Conservation (phyloP, 495 filamentous ascomycete species). For the Cryomyces antarcticus region DNA sequence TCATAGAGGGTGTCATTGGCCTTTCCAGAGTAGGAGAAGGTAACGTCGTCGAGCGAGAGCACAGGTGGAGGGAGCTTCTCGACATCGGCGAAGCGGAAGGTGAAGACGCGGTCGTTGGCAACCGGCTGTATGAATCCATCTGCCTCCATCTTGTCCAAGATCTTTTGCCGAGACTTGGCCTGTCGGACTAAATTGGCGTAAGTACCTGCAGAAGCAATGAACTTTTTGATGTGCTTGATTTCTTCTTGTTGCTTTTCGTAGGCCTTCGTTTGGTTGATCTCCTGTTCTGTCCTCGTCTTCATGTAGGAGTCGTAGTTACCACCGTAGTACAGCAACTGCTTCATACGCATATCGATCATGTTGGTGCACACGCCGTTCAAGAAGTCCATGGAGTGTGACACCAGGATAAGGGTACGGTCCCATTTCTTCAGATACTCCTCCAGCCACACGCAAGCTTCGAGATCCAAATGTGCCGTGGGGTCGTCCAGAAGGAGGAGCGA, state of each 20-base stretch:
- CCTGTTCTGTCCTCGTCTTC: conserved; percentile 87
- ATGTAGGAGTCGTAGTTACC: conserved; percentile 97
- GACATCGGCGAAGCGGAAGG: conserved; percentile 95
- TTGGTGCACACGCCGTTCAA: conserved; percentile 95
- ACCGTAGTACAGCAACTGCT: conserved; percentile 90
- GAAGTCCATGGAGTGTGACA: conserved; percentile 97
- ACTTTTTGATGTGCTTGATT: conserved; percentile 99
- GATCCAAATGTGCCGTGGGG: conserved; percentile 96
- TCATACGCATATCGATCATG: conserved; percentile 95
- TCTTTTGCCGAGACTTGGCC: conserved; percentile 98
- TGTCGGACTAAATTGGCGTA: conserved; percentile 98
- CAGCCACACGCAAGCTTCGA: conserved; percentile 98
- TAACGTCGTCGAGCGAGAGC: conserved; percentile 88
- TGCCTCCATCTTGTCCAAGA: conserved; percentile 99
- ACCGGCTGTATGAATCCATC: conserved; percentile 95
- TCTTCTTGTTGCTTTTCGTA: conserved; percentile 99
- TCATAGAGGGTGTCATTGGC: conserved; percentile 83
- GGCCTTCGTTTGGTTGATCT: conserved; percentile 95
- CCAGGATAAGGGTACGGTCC: conserved; percentile 91
- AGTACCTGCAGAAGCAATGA: conserved; percentile 98
- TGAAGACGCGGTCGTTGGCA: conserved; percentile 70
- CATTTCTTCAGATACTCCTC: conserved; percentile 99
- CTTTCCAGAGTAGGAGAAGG: conserved; percentile 90
- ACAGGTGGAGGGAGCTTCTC: conserved; percentile 96
- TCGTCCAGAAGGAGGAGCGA: conserved; percentile 91